A percentile compares a stretch with the other conserved stretches of the same genome.
phyloP scores from a whole-genome alignment of 805 yeast species.

The Torulaspora maleeae region DNA sequence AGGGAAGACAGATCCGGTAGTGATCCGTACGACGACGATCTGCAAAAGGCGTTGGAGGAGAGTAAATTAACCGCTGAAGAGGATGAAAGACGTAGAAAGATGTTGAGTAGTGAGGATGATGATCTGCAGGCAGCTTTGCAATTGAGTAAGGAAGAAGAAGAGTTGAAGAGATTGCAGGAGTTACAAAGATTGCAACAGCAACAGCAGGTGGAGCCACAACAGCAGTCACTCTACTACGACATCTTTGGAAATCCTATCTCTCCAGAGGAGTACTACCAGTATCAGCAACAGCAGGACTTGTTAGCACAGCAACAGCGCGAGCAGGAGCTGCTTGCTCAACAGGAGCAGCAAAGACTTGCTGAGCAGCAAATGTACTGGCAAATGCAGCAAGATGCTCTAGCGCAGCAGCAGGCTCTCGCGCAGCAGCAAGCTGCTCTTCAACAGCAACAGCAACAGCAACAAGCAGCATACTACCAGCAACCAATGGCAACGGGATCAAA shows the following conservation, averaged over 20 bases:
- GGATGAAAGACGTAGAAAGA: constrained; percentile 56
- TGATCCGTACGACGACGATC: constrained; percentile 63
- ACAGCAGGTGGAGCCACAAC: constrained; percentile 26
- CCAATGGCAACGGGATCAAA: constrained; percentile 69
- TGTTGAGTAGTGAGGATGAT: constrained; percentile 19
- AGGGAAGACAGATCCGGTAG: constrained; percentile 26
- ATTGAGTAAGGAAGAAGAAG: constrained; percentile 29
- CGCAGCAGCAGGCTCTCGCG: constrained; percentile 34
- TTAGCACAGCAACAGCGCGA: constrained; percentile 29
- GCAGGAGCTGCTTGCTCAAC: constrained; percentile 28
- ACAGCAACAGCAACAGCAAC: constrained; percentile 36
- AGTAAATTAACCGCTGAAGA: constrained; percentile 78
- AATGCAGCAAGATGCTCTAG: constrained; percentile 31
- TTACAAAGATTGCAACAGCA: constrained; percentile 25
- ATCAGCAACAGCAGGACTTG: constrained; percentile 31
- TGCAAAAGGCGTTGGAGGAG: constrained; percentile 74
- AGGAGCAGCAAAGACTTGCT: constrained; percentile 21
- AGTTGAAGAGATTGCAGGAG: constrained; percentile 26
- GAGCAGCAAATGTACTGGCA: constrained; percentile 25
- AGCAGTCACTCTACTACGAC: constrained; percentile 34
- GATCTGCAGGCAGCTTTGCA: constrained; percentile 28
- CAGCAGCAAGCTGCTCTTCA: constrained; percentile 30
- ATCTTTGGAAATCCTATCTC: constrained; percentile 36
- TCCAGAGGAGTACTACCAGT: constrained; percentile 36
- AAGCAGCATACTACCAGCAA: constrained; percentile 40